phyloP scores from a whole-genome alignment of 2,329 filamentous ascomycete genomes.

The Ophiocordyceps unilateralis region DNA sequence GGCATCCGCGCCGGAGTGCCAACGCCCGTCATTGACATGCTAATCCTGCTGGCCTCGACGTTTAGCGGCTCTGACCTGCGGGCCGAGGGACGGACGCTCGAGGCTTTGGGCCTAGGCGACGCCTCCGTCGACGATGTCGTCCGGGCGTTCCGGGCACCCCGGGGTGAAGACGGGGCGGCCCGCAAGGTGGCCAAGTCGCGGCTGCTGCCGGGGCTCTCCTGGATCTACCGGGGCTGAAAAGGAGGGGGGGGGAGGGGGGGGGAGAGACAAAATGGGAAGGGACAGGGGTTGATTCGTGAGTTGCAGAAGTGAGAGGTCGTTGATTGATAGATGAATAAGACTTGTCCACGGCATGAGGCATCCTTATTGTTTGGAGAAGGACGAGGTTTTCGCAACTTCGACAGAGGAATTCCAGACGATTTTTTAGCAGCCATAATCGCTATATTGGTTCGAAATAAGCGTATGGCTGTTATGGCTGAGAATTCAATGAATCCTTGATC shows the following conservation, averaged over 20 bases:
- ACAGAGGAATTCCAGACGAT: no score
- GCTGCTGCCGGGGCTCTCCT: background rate
- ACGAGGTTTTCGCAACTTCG: no score
- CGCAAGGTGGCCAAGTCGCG: background rate
- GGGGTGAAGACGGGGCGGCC: background rate
- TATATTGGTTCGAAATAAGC: no score
- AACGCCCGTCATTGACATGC: conserved; percentile 2
- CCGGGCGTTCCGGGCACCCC: background rate
- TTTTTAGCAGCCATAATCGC: no score
- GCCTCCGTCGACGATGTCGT: background rate
- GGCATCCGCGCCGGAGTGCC: background rate
- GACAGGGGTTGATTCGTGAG: no score
- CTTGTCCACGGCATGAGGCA: no score
- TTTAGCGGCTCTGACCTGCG: conserved; percentile 1
- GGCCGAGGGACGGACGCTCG: conserved; percentile 1
- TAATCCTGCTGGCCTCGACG: conserved; percentile 3
- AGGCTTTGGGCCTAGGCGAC: conserved; percentile 1
- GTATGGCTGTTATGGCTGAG: no score
- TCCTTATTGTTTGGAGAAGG: no score
- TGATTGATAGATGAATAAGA: no score
- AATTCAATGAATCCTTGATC: no score
- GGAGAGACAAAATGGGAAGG: no score
- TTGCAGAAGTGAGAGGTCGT: no score
- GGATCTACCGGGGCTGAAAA: background rate
- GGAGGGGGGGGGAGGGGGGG: background rate